A percentile compares a stretch with the other conserved stretches of the same genome.
Conservation (phyloP, 2,329 filamentous ascomycete genomes). For the Calonectria honghensis region DNA sequence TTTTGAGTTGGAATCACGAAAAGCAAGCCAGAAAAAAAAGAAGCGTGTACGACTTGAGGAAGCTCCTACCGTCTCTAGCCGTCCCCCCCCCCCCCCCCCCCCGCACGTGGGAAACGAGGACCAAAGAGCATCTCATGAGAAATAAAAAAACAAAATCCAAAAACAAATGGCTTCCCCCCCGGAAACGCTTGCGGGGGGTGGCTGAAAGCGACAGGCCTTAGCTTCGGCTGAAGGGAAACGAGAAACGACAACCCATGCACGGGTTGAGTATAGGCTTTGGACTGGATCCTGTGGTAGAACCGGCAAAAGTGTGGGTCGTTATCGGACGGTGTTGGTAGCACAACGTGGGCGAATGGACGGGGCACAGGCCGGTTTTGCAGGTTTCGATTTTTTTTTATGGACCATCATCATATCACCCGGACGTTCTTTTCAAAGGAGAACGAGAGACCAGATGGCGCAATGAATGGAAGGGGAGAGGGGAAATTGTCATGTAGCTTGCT, state of each 20-base stretch:
- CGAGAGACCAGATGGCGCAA: not conserved
- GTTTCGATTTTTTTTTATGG: not conserved
- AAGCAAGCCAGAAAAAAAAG: slow-evolving; percentile 30
- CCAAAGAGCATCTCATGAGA: slow-evolving; percentile 7
- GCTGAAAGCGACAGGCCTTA: slow-evolving; percentile 41
- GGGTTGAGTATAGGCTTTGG: slow-evolving; percentile 54
- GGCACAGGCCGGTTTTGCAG: slow-evolving; percentile 5
- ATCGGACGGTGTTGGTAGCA: slow-evolving; percentile 10
- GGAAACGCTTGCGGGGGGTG: slow-evolving; percentile 21
- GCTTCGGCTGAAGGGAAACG: slow-evolving; percentile 52
- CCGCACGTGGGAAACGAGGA: not conserved
- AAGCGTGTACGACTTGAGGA: slow-evolving; percentile 6
- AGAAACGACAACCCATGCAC: slow-evolving; percentile 42
- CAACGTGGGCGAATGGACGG: slow-evolving; percentile 27
- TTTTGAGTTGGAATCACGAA: slow-evolving; percentile 26
- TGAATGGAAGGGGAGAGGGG: slow-evolving; percentile 4
- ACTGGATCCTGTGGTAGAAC: slow-evolving; percentile 52
- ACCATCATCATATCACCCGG: slow-evolving; percentile 5
- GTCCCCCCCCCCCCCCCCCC: not conserved
- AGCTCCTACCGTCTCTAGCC: slow-evolving; percentile 5
- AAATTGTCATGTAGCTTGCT: slow-evolving; percentile 26
- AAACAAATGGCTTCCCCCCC: slow-evolving; percentile 9
- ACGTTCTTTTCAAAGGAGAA: not conserved
- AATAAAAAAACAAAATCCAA: slow-evolving; percentile 18
- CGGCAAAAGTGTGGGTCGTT: slow-evolving; percentile 45